Evolutionary conservation across 768 basidiomycete species (phyloP).

Genomic region (Kwoniella europaea): DNA sequence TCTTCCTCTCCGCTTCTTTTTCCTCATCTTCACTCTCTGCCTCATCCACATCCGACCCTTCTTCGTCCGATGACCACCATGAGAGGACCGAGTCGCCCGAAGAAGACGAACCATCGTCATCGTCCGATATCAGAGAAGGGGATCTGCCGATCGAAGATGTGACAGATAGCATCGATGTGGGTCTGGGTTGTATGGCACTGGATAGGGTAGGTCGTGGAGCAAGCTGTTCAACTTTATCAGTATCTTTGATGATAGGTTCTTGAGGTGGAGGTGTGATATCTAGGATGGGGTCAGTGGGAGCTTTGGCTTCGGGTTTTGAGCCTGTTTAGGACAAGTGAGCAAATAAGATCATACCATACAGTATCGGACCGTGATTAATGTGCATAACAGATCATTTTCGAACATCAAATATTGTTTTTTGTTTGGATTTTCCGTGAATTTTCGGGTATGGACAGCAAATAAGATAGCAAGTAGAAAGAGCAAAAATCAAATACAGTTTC

Average conservation of each 20-base stretch:
- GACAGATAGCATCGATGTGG: constrained; percentile 19
- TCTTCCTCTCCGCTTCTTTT: constrained; percentile 64
- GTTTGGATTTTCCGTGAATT: constrained; percentile 13
- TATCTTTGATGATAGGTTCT: neutral
- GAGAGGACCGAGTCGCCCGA: constrained; percentile 62
- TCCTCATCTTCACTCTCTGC: constrained; percentile 58
- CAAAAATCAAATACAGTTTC: constrained; percentile 63
- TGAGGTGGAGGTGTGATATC: constrained; percentile 2
- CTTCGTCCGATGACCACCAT: constrained; percentile 57
- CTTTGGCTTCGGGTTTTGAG: too few relatives aligned
- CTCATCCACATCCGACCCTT: constrained; percentile 60
- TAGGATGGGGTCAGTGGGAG: neutral
- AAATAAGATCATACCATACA: neutral
- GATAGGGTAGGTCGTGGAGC: neutral
- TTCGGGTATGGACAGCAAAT: constrained; percentile 13
- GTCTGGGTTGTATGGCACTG: neutral
- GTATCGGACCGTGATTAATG: neutral
- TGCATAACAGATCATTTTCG: neutral
- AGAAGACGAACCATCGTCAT: constrained; percentile 46
- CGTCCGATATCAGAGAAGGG: constrained; percentile 44
- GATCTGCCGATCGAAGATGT: constrained; percentile 16
- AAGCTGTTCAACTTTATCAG: neutral
- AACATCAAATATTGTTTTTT: neutral
- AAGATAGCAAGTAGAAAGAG: constrained; percentile 57
- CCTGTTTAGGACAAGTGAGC: too few relatives aligned